These are phyloP conservation scores for Mortierella sp. DNA, from an alignment of 371 early-diverging fungal species.

Conservation along the genomic window DNA sequence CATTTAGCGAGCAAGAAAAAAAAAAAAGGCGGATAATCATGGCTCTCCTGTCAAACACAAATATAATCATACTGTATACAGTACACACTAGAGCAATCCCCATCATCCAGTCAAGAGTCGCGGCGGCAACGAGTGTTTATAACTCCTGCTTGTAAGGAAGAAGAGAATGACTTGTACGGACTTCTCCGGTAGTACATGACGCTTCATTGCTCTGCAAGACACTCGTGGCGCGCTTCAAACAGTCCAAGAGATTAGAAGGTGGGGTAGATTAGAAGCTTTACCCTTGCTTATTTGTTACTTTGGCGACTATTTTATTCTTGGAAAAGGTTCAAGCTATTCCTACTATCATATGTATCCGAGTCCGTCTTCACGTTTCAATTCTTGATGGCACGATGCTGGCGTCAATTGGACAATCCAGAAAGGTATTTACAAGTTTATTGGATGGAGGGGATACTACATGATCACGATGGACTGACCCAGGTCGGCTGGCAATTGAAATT, in stretches of 20 bases:
- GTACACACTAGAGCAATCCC: slow-evolving; percentile 9
- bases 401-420: background rate
- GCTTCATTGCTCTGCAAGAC: background rate
- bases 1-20: background rate
- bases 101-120: slow-evolving; percentile 21
- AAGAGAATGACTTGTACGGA: background rate
- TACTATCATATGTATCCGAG: slow-evolving; percentile 11
- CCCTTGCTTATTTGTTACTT: slow-evolving; percentile 8
- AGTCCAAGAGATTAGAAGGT: background rate
- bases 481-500: background rate
- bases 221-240: slow-evolving; percentile 5
- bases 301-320: background rate
- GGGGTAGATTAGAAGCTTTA: slow-evolving; percentile 1
- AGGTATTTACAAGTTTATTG: background rate
- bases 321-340: background rate
- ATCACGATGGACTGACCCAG: no score
- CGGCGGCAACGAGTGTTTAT: slow-evolving; percentile 12
- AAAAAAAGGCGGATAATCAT: background rate
- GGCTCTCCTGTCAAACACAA: background rate
- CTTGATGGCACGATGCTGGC: background rate
- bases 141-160: background rate
- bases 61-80: background rate
- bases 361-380: background rate
- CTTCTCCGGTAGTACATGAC: background rate
- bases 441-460: background rate